phyloP scores from a whole-genome alignment of 495 filamentous ascomycete genomes.

The Podospora comata region DNA sequence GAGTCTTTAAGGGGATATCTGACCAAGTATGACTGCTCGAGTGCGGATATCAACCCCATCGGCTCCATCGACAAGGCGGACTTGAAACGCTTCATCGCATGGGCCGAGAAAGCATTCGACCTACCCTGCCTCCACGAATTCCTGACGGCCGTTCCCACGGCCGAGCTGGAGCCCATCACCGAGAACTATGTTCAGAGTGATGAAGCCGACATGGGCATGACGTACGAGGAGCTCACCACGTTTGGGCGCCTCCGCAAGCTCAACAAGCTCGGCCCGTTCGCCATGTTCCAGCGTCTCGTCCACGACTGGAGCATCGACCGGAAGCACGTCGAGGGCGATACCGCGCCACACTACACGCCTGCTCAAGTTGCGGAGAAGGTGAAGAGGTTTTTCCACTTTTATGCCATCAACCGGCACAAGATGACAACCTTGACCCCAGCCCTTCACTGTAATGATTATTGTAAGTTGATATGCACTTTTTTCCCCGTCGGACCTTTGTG shows the following conservation, averaged over 20 bases:
- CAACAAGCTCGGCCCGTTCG: slow-evolving; percentile 68
- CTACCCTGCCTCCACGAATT: slow-evolving; percentile 77
- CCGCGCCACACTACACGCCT: slow-evolving; percentile 33
- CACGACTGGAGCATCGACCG: slow-evolving; percentile 63
- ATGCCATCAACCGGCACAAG: slow-evolving; percentile 60
- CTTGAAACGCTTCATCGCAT: slow-evolving; percentile 73
- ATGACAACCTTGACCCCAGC: slow-evolving; percentile 63
- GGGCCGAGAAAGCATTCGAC: slow-evolving; percentile 56
- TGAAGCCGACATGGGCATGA: slow-evolving; percentile 56
- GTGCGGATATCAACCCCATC: slow-evolving; percentile 58
- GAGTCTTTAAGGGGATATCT: slow-evolving; percentile 54
- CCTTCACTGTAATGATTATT: slow-evolving; percentile 38
- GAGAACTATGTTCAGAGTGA: slow-evolving; percentile 62
- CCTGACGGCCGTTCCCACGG: slow-evolving; percentile 71
- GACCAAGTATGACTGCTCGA: slow-evolving; percentile 33
- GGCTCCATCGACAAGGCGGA: slow-evolving; percentile 70
- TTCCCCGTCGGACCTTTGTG: neutral
- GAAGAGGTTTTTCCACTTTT: slow-evolving; percentile 64
- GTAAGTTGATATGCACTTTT: slow-evolving; percentile 13
- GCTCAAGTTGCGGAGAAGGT: slow-evolving; percentile 58
- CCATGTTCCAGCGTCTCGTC: slow-evolving; percentile 65
- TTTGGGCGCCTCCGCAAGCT: slow-evolving; percentile 60
- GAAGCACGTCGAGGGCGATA: slow-evolving; percentile 27
- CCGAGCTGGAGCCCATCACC: slow-evolving; percentile 81
- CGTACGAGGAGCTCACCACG: slow-evolving; percentile 48